Evolutionary conservation across 1,284 basidiomycete species (phyloP).

Genomic region (Ceratobasidium sp.): DNA sequence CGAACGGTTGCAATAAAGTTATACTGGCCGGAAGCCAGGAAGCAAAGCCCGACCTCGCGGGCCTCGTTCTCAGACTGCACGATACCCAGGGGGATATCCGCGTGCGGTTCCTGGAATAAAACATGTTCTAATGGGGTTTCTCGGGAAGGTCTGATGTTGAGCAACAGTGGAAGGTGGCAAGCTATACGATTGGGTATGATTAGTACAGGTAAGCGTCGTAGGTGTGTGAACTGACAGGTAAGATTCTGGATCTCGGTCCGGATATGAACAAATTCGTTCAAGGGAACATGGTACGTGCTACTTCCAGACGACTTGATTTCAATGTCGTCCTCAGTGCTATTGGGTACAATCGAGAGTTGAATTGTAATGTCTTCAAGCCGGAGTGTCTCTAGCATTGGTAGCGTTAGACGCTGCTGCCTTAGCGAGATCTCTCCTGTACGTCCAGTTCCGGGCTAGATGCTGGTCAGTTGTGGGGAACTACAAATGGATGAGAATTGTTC

Average conservation of each 20-base stretch:
- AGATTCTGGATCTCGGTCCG: conserved; percentile 3
- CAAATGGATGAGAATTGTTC: conserved; percentile 41
- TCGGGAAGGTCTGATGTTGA: conserved; percentile 13
- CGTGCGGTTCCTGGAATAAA: conserved; percentile 30
- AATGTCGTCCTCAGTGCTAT: background rate
- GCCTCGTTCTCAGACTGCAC: background rate
- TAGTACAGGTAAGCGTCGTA: background rate
- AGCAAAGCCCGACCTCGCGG: conserved; percentile 17
- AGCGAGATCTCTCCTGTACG: conserved; percentile 78
- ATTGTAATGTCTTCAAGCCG: conserved; percentile 26
- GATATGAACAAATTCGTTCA: conserved; percentile 20
- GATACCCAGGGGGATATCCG: conserved; percentile 18
- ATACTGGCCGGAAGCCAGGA: conserved; percentile 25
- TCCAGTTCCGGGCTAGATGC: conserved; percentile 69
- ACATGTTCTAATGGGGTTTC: conserved; percentile 28
- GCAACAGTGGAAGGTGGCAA: conserved; percentile 13
- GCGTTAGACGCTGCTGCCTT: conserved; percentile 74
- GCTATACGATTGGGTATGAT: background rate
- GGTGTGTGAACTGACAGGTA: background rate
- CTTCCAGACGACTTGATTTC: background rate
- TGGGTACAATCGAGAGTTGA: conserved; percentile 15
- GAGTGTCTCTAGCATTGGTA: conserved; percentile 76
- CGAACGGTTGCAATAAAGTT: conserved; percentile 18
- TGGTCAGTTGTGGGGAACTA: background rate
- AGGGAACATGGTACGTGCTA: conserved; percentile 25